Evolutionary conservation across 495 filamentous ascomycete species (phyloP), one percentile per base, ranked within the genome.

Genomic region (Penicillium silybi): DNA sequence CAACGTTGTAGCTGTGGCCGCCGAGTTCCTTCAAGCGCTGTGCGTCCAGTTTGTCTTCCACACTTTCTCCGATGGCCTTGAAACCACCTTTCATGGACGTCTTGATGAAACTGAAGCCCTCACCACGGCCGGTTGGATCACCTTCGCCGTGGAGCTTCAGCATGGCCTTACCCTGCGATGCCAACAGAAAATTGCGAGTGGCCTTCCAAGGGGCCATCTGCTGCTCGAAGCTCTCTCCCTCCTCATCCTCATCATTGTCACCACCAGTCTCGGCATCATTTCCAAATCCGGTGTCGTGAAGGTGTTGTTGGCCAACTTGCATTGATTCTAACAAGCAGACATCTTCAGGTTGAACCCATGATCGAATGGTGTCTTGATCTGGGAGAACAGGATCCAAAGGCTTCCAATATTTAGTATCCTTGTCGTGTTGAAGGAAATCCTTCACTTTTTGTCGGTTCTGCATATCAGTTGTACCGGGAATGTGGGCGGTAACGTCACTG

Each of bases 51-150:
- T 89, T 95, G 43, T 95, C 89, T 35, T 87, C 80, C 2, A 90
- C 87, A 57, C 90, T 92, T 59, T 96, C 90, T 9, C 92, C 88
- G 50, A 90, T 78, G 26, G 90, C 87, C 59, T 95, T 89, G 71
- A 93, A 99, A 2, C 93, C 93, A 41, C 93, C 93, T 67, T 99
- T 99, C 93, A 99, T 99, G 11, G 89, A 95, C 0, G 90, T 96
- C 60, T 91, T 88, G 57, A 99, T 86, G 66, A 97, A 96, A 65
- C 86, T 96, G 73, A 97, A 92, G 2, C 89, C 93, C 49, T 95
- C 85, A 2, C 93, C 93, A 57, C 89, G 87, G 10, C 91, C 89
- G 7, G 91, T 93, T n/a, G 93, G 93, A 63, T 99, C 93, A 26
- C 95, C 93, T 54, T 92, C 86, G 16, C 93, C 93, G 59, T 97